These are phyloP conservation scores for Fulvia fulva DNA, from an alignment of 2,329 filamentous ascomycete species.

Conservation along the genomic window DNA sequence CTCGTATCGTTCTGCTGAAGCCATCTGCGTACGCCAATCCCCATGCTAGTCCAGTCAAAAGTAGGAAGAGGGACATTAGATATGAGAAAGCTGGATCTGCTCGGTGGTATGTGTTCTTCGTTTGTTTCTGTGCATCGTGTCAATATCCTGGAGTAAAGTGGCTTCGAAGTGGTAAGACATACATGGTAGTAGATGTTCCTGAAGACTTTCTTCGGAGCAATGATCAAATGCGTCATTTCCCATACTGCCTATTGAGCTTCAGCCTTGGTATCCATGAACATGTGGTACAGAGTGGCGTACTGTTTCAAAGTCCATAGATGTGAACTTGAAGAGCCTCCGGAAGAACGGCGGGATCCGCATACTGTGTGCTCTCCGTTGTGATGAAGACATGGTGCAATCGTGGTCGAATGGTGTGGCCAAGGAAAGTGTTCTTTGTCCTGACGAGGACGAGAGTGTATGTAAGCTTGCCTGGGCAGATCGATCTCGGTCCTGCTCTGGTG, in stretches of 20 bases:
- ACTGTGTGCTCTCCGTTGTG: slow-evolving; percentile 42
- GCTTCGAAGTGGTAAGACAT: slow-evolving; percentile 32
- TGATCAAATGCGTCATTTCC: slow-evolving; percentile 66
- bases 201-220: slow-evolving; percentile 68
- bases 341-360: slow-evolving; percentile 64
- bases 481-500: background rate
- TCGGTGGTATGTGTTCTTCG: slow-evolving; percentile 66
- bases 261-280: background rate
- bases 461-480: background rate
- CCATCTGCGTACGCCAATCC: slow-evolving; percentile 53
- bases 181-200: slow-evolving; percentile 68
- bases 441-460: background rate
- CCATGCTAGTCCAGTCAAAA: slow-evolving; percentile 54
- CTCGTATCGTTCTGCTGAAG: slow-evolving; percentile 41
- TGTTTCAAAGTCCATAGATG: slow-evolving; percentile 72
- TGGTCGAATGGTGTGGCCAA: background rate
- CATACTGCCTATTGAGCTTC: slow-evolving; percentile 51
- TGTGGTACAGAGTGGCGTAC: slow-evolving; percentile 15
- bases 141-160: too few relatives aligned
- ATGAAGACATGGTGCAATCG: slow-evolving; percentile 21
- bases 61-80: slow-evolving; percentile 62
- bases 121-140: slow-evolving; percentile 39
- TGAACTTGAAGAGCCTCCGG: slow-evolving; percentile 66
- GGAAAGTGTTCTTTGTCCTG: background rate
- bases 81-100: slow-evolving; percentile 68